Base-by-base conservation (phyloP, 352 stramenopile species). In the Globisporangium takayamanum region DNA sequence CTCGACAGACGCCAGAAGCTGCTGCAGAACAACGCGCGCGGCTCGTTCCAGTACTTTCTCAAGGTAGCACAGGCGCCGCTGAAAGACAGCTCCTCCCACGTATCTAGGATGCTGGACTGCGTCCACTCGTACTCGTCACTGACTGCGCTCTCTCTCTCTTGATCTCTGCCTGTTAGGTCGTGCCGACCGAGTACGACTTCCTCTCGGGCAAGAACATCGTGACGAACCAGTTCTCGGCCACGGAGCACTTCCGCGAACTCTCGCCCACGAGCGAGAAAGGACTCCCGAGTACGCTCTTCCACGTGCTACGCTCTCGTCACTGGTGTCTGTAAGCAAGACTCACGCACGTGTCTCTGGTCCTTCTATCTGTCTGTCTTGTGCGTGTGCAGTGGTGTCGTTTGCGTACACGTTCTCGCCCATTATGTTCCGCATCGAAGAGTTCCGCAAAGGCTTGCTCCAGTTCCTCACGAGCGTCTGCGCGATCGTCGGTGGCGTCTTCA, bases 191-290 rank as follows among this genome's bases (percentile, higher is more conserved):
- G 53, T 99, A 98, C 69, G 86, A 72, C 55, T 93, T 89, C 53
- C 68, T 98, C 22, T 89, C 89, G 15, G 90, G 92, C 26, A 81
- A 73, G 5, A 79, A 72, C 8, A 91, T 98, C 61, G 73, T 87
- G 51, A 97, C 90, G 25, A 99, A 99, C 72, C 97, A 99, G 80
- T 99, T 98, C 78, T 98, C 87, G n/a, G 96, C 97, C 11, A 99
- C 96, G 14, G 94, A 99, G 67, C 95, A 99, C 76, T 91, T 98
- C 59, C 77, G 74, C 45, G 67, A 88, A 68, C 78, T 92, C 56
- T 89, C 86, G 36, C 89, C 74, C 72, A 94, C 88, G 68, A 97
- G 60, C 56, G 78, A 92, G 64, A 91, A 92, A 69, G 82, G 83
- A 3, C 67, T 94, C 0, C 85, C 85, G 3, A 88, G 85, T 92